Conservation (phyloP, 2,329 filamentous ascomycete species). For the Aspergillus jensenii region DNA sequence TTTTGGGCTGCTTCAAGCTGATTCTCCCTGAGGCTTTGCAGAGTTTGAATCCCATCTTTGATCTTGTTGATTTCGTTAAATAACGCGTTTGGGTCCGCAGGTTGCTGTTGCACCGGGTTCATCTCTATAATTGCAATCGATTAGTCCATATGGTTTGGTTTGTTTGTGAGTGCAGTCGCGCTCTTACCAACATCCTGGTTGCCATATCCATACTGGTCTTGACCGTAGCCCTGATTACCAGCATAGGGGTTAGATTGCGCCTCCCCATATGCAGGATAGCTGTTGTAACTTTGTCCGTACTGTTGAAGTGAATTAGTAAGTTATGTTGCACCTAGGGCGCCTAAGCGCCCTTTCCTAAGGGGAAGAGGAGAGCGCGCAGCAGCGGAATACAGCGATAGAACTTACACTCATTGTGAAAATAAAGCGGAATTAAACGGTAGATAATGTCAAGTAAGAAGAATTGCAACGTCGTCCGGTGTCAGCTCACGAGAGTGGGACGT, state of each 20-base stretch:
- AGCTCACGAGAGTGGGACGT: not conserved
- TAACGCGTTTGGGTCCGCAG: constrained; percentile 68
- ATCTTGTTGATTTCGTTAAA: constrained; percentile 83
- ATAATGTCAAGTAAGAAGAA: not conserved
- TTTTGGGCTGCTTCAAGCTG: constrained; percentile 62
- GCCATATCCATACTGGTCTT: constrained; percentile 28
- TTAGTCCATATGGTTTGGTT: not conserved
- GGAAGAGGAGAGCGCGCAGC: not conserved
- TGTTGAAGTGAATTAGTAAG: constrained; percentile 26
- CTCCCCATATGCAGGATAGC: constrained; percentile 54
- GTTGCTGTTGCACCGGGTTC: constrained; percentile 32
- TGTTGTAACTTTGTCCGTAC: constrained; percentile 26
- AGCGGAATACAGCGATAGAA: not conserved
- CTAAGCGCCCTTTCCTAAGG: not conserved
- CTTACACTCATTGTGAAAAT: constrained; percentile 20
- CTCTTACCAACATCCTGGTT: constrained; percentile 30
- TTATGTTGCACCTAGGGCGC: constrained; percentile 16
- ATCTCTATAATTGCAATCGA: constrained; percentile 38
- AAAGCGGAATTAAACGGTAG: not conserved
- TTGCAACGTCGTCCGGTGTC: not conserved
- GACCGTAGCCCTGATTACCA: constrained; percentile 29
- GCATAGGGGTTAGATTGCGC: constrained; percentile 28
- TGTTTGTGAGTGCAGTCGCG: not conserved
- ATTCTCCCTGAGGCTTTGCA: constrained; percentile 61
- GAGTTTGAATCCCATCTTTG: constrained; percentile 70